A percentile compares a stretch with the other conserved stretches of the same genome.
phyloP scores from a whole-genome alignment of 2,329 filamentous ascomycete genomes.

The Colletotrichum sp. region DNA sequence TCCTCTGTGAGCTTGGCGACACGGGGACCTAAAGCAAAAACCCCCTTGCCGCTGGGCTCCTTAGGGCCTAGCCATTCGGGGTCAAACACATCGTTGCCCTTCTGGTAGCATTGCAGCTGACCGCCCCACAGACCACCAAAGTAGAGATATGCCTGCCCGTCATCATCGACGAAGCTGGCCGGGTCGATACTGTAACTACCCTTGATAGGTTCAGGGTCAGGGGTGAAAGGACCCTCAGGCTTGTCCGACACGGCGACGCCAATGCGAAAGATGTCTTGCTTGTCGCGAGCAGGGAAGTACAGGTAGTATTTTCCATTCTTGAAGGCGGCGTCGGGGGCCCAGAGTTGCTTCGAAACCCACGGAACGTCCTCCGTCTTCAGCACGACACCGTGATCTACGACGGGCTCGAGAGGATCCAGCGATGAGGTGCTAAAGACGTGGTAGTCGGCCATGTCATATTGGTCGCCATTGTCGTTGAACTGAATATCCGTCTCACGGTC shows the following conservation, averaged over 20 bases:
- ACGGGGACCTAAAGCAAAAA: conserved; percentile 66
- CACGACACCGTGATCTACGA: conserved; percentile 76
- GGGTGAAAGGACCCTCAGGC: conserved; percentile 73
- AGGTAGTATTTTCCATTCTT: conserved; percentile 75
- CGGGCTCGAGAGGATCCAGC: conserved; percentile 58
- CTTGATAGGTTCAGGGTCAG: conserved; percentile 67
- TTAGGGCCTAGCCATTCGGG: conserved; percentile 56
- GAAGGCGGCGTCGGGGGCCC: conserved; percentile 77
- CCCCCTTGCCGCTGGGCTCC: conserved; percentile 63
- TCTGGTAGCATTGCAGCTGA: conserved; percentile 77
- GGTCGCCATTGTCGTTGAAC: conserved; percentile 85
- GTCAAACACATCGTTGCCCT: conserved; percentile 60
- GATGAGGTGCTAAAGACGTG: conserved; percentile 70
- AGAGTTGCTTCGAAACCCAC: conserved; percentile 81
- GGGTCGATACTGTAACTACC: conserved; percentile 81
- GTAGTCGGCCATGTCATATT: conserved; percentile 86
- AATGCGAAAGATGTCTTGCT: conserved; percentile 73
- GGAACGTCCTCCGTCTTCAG: conserved; percentile 70
- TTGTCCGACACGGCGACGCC: conserved; percentile 69
- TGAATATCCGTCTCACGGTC: conserved; percentile 76
- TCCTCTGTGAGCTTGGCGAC: conserved; percentile 68
- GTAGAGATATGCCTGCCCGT: conserved; percentile 54
- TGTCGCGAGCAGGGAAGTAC: conserved; percentile 78
- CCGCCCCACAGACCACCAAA: conserved; percentile 84
- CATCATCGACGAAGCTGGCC: conserved; percentile 71